Base-by-base conservation (phyloP, 129 eudicot genomes). In the Helichrysum umbraculigerum region DNA sequence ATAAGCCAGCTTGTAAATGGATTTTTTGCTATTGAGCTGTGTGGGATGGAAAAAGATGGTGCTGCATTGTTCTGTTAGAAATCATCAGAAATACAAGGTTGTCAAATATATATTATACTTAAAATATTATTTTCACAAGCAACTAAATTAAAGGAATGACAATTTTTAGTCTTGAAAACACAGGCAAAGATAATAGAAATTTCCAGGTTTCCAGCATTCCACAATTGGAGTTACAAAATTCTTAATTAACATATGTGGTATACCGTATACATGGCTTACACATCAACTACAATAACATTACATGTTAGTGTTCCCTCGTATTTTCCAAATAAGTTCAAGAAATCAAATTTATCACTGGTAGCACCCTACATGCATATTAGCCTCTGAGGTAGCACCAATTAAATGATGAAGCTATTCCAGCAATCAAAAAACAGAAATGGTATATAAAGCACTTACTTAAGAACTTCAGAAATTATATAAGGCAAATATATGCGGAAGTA, bases 1-100 rank as follows among this genome's bases (percentile, higher is more conserved):
- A 86, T 72, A 66, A 94, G 96, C 74, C 91, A 69, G 85, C 98
- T 94, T 47, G 97, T 91, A 65, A 62, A 91, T n/a, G 93, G 97
- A 71, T 91, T 94, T 83, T 87, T 93, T 22, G 91, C 87, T 56
- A 89, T 89, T 70, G 69, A 74, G 79, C 84, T 71, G 71, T 81
- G 92, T 10, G 96, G 98, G 78, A 86, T 75, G 75, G 97, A 91
- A 84, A 76, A 81, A 63, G 87, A 39, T 14, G 96, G 92, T 66
- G 78, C 81, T 76, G 85, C 88, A 44, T 85, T 84, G 79, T 80
- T 87, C 98, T 94, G 84, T 66, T 14, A 73, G 22, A 76, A 67
- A 75, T 33, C 28, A 78, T 74, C 52, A 82, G 58, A 64, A 79
- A 35, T 52, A 35, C 33, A 32, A 70, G 59, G 37, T 68, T 50